Base-by-base conservation (phyloP, 768 basidiomycete species). In the Dentipellis sp. region DNA sequence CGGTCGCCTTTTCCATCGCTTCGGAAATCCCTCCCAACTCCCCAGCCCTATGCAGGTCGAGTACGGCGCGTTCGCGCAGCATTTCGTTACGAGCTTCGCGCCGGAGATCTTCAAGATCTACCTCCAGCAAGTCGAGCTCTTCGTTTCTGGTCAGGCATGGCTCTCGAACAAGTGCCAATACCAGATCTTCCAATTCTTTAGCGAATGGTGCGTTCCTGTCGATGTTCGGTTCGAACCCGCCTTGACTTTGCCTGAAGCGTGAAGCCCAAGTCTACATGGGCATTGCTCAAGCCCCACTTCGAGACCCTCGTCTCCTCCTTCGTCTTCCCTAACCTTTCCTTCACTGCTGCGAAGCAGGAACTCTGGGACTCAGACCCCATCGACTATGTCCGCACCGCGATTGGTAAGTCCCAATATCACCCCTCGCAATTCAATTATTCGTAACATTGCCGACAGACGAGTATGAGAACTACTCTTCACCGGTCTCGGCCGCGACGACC, bases 191-290 rank as follows among this genome's bases (percentile, higher is more conserved):
- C 77, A 79, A 53, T 94, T 92, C 75, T 84, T 94, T 64, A 88
- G 84, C 7, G 89, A 92, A 66, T 94, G 93, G 92, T 91, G 62
- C 11, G 81, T 67, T 2, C 52, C 10, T 5, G 19, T 23, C 2
- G n/a, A 38, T 40, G 34, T 22, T 40, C 21, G 3, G 39, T 12
- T 21, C 19, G 38, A 17, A 16, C 21, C 37, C 1, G 22, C 19
- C 22, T 47, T 29, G 49, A 50, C 9, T 51, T 51, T 48, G 49
- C 35, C 37, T 46, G 10, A 37, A 94, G 92, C 63, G 82, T 95
- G 62, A 94, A 94, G 72, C 93, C 93, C 12, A 92, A 91, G 65
- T 80, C 89, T n/a, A 95, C 91, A 4, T 94, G 92, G 91, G 71
- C 75, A 3, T 76, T 90, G 38, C 79, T 95, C 66, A 93, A 93